Percentiles rank a stretch among this genome's conserved stretches.
These are phyloP conservation scores for Aspergillus funiculosus DNA, from an alignment of 495 filamentous ascomycete genomes.

Conservation along the genomic window DNA sequence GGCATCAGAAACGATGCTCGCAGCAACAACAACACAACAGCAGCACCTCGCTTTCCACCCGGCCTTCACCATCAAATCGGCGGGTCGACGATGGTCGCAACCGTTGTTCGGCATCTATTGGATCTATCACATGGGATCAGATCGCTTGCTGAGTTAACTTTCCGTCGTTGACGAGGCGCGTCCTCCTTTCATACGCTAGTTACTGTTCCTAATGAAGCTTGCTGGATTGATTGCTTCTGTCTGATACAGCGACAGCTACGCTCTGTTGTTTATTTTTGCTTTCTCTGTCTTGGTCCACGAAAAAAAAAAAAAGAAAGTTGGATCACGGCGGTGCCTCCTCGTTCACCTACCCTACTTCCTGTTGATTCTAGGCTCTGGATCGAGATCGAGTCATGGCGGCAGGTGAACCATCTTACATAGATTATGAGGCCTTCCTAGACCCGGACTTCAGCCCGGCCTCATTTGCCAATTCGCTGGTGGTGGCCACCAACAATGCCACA, in stretches of 20 bases:
- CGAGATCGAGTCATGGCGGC: slow-evolving; percentile 28
- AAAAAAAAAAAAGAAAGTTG: background rate
- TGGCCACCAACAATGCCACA: slow-evolving; percentile 83
- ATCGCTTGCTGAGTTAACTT: slow-evolving; percentile 6
- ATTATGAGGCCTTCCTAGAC: slow-evolving; percentile 88
- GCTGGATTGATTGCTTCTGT: slow-evolving; percentile 2
- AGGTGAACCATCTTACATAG: slow-evolving; percentile 75
- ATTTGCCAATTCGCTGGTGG: slow-evolving; percentile 85
- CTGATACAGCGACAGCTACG: slow-evolving; percentile 8
- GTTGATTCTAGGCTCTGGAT: background rate
- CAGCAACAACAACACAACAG: background rate
- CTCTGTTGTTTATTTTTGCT: slow-evolving; percentile 2
- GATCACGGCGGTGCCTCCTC: too few relatives aligned
- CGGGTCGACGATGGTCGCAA: slow-evolving; percentile 2
- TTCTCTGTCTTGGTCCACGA: background rate
- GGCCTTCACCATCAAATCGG: slow-evolving; percentile 1
- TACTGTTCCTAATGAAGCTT: background rate
- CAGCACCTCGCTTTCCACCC: background rate
- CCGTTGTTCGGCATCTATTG: background rate
- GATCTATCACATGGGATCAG: slow-evolving; percentile 10
- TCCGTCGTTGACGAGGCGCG: slow-evolving; percentile 1
- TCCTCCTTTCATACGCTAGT: background rate
- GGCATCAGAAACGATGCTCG: background rate
- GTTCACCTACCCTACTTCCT: too few relatives aligned
- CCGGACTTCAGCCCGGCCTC: slow-evolving; percentile 70